A percentile compares a stretch with the other conserved stretches of the same genome.
These are phyloP conservation scores for Ogataea methylovora DNA, from an alignment of 805 yeast genomes.

Conservation along the genomic window DNA sequence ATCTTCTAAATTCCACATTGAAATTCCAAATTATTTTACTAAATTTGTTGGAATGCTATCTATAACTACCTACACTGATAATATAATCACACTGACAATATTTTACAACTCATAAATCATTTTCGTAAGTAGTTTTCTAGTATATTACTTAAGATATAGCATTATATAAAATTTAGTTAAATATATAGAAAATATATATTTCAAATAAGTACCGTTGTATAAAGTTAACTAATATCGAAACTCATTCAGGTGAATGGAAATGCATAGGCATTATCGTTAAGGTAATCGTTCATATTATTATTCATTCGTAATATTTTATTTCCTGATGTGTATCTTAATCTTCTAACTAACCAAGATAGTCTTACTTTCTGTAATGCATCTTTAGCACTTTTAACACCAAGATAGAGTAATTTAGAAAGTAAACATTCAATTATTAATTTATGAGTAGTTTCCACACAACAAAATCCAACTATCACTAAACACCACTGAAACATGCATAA, in stretches of 20 bases:
- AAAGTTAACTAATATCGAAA: too few species aligned
- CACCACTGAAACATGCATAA: constrained; percentile 25
- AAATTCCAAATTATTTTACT: too few species aligned
- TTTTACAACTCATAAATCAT: too few species aligned
- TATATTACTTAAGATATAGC: too few species aligned
- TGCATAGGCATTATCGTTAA: not conserved
- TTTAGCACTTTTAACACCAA: constrained; percentile 21
- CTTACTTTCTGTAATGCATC: constrained; percentile 14
- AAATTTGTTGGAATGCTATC: too few species aligned
- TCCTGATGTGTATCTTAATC: constrained; percentile 8
- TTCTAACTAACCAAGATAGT: constrained; percentile 19
- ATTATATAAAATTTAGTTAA: too few species aligned
- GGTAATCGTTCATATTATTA: not conserved
- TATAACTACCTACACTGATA: too few species aligned
- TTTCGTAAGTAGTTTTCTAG: too few species aligned
- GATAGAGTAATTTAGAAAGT: constrained; percentile 12
- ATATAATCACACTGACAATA: too few species aligned
- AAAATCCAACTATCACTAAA: constrained; percentile 17
- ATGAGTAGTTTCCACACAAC: constrained; percentile 17
- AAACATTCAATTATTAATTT: constrained; percentile 20
- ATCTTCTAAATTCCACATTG: too few species aligned
- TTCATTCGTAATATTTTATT: not conserved
- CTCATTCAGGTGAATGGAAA: constrained; percentile 1
- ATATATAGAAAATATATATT: too few species aligned
- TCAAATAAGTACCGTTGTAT: too few species aligned